A percentile compares a stretch with the other conserved stretches of the same genome.
phyloP scores from a whole-genome alignment of 345 rosid species.

The Citrus australasica region DNA sequence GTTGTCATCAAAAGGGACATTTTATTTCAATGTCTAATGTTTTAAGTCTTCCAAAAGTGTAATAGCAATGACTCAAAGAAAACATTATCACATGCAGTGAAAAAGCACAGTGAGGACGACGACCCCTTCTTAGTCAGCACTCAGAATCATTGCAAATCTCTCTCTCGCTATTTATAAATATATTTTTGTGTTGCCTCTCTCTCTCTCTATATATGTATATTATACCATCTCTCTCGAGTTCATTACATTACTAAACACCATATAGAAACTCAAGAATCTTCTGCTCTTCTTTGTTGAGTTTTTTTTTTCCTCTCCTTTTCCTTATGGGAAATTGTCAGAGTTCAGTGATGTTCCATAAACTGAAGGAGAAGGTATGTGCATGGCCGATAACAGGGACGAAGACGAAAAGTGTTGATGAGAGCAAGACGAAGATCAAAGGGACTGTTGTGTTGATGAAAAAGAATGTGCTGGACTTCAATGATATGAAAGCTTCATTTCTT shows the following conservation, averaged over 20 bases:
- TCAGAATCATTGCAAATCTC: not conserved
- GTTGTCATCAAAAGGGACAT: not conserved
- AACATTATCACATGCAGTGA: not conserved
- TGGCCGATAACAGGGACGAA: slow-evolving; percentile 20
- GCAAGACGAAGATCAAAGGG: slow-evolving; percentile 42
- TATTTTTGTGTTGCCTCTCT: not conserved
- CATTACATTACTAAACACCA: not conserved
- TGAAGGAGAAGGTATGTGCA: slow-evolving; percentile 38
- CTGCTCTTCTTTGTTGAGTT: not conserved
- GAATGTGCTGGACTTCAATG: slow-evolving; percentile 60
- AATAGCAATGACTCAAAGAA: not conserved
- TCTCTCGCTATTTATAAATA: too few species aligned
- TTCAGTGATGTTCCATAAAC: slow-evolving; percentile 25
- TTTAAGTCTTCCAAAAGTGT: slow-evolving; percentile 6
- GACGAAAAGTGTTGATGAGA: slow-evolving; percentile 19
- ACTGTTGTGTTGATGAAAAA: slow-evolving; percentile 70
- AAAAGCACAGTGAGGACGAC: not conserved
- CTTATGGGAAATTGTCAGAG: slow-evolving; percentile 1
- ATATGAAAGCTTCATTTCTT: slow-evolving; percentile 57
- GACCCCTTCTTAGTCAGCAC: not conserved
- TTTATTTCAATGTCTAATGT: not conserved
- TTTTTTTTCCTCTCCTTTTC: not conserved
- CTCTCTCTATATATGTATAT: not conserved
- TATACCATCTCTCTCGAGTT: not conserved
- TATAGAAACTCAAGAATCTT: too few species aligned